Evolutionary conservation across 495 filamentous ascomycete species (phyloP), one percentile per base, ranked within the genome.

Genomic region (Lichenothelia convexa): DNA sequence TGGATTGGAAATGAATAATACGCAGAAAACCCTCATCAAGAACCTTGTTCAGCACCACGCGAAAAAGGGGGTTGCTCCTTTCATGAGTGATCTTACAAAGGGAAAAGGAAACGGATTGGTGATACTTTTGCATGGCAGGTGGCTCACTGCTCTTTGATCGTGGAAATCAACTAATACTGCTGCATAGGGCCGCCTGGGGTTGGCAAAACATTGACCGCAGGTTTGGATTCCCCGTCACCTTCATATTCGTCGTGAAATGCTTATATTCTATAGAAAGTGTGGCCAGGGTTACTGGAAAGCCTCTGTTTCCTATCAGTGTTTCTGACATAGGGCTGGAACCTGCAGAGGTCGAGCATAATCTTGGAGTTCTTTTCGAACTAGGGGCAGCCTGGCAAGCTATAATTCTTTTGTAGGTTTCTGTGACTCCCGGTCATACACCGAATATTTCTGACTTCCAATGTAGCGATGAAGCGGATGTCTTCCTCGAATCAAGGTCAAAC

Each of bases 101-200:
- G 63, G 64, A 40, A 73, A 73, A 48, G 73, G 73, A 21, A 65
- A 64, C 35, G 71, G 71, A 6, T 57, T 75, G 12, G 65, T 73
- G 29, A 60, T 65, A 18, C 55, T 78, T 2, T 59, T 78, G 0
- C 65, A 66, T 20, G 73, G 73, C n/a, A n/a, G n/a, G n/a, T n/a
- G n/a, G n/a, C n/a, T n/a, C n/a, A n/a, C n/a, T n/a, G n/a, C n/a
- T n/a, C n/a, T n/a, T n/a, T n/a, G n/a, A n/a, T n/a, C n/a, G n/a
- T n/a, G n/a, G n/a, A n/a, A n/a, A n/a, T n/a, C n/a, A n/a, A n/a
- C n/a, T n/a, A n/a, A n/a, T n/a, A n/a, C n/a, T n/a, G n/a, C n/a
- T n/a, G n/a, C n/a, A n/a, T n/a, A n/a, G n/a, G n/a, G n/a, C n/a
- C n/a, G n/a, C n/a, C n/a, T n/a, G n/a, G n/a, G n/a, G n/a, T n/a